Conservation (phyloP, 768 basidiomycete genomes). For the Sistotremastrum niveocremeum region DNA sequence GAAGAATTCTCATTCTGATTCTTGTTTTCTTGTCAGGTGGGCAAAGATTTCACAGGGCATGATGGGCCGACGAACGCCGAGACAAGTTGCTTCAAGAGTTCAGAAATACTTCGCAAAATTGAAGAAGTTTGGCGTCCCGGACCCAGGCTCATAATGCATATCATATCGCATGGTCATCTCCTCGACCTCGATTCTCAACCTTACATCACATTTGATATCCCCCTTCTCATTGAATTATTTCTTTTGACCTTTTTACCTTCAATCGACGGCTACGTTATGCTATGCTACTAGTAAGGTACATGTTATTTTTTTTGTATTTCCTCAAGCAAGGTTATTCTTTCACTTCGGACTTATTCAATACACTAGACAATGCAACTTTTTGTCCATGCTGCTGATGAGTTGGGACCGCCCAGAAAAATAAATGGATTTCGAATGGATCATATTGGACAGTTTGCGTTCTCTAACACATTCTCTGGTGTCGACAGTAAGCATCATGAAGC, state of each 20-base stretch:
- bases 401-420: too few relatives aligned
- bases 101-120: slow-evolving; percentile 83
- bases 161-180: not conserved
- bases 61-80: slow-evolving; percentile 59
- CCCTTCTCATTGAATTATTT: too few relatives aligned
- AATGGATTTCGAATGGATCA: too few relatives aligned
- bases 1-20: not conserved
- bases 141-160: not conserved
- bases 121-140: slow-evolving; percentile 48
- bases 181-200: not conserved
- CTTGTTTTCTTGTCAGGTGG: slow-evolving; percentile 34
- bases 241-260: too few relatives aligned
- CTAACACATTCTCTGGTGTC: not conserved
- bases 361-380: too few relatives aligned
- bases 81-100: slow-evolving; percentile 81
- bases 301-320: too few relatives aligned
- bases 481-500: not conserved
- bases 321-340: too few relatives aligned
- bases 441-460: too few relatives aligned
- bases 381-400: too few relatives aligned
- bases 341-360: too few relatives aligned
- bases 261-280: too few relatives aligned
- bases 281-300: too few relatives aligned
- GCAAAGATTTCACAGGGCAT: slow-evolving; percentile 72
- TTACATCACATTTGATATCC: not conserved